Evolutionary conservation across 306 rosid species (phyloP).

Genomic region (Gynostemma pentaphyllum): DNA sequence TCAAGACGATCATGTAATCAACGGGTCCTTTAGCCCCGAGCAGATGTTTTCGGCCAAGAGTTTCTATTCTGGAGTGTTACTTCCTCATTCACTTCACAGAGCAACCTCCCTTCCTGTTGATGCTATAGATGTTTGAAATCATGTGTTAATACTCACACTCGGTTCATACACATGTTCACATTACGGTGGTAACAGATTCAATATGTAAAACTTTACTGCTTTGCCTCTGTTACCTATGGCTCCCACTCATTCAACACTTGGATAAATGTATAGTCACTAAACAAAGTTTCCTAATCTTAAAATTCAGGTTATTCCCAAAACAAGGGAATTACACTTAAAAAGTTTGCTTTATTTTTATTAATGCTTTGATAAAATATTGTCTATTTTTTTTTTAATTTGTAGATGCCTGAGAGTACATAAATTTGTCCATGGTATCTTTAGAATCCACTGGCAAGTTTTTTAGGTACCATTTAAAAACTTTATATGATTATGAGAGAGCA

Average conservation of each 20-base stretch:
- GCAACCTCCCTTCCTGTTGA: conserved; percentile 98
- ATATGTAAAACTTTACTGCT: neutral
- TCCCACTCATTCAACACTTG: too few species aligned
- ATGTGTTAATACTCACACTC: neutral
- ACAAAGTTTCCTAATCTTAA: conserved; percentile 5
- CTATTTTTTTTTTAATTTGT: neutral
- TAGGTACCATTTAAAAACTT: neutral
- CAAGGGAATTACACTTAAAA: neutral
- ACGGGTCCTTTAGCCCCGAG: conserved; percentile 32
- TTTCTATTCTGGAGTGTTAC: conserved; percentile 45
- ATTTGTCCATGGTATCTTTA: conserved; percentile 5
- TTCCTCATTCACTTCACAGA: conserved; percentile 65
- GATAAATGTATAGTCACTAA: neutral
- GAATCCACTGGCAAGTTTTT: neutral
- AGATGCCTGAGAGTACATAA: neutral
- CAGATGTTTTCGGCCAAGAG: conserved; percentile 40
- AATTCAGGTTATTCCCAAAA: conserved; percentile 8
- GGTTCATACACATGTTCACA: neutral
- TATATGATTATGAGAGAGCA: neutral
- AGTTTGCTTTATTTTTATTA: neutral
- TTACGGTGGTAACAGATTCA: neutral
- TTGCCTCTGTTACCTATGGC: neutral
- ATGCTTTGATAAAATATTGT: neutral
- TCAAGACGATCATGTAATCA: neutral
- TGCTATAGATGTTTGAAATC: conserved; percentile 48